These are phyloP conservation scores for Leptographium flavum DNA, from an alignment of 2,329 filamentous ascomycete genomes.

Conservation along the genomic window DNA sequence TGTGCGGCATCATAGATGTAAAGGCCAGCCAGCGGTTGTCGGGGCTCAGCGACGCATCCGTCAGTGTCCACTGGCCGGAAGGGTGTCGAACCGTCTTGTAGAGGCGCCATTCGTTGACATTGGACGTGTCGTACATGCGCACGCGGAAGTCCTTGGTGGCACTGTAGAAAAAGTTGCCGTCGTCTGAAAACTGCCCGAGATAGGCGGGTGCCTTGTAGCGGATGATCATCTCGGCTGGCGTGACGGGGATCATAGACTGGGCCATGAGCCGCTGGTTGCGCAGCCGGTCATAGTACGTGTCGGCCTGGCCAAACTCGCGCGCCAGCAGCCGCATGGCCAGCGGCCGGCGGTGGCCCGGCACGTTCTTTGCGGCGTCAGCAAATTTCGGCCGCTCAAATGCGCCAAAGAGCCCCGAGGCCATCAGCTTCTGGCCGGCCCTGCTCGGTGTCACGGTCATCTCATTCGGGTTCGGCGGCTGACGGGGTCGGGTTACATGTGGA, in stretches of 20 bases:
- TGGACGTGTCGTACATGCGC: conserved; percentile 93
- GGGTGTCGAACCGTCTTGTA: conserved; percentile 84
- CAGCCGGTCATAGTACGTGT: conserved; percentile 21
- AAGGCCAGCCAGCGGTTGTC: conserved; percentile 90
- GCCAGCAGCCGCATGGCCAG: conserved; percentile 62
- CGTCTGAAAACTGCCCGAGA: conserved; percentile 90
- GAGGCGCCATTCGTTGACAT: conserved; percentile 88
- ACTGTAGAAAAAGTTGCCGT: conserved; percentile 93
- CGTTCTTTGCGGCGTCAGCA: neutral
- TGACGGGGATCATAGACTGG: conserved; percentile 63
- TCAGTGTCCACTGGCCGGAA: conserved; percentile 88
- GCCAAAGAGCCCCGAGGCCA: conserved; percentile 74
- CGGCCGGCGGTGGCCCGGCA: conserved; percentile 2
- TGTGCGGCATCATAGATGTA: conserved; percentile 70
- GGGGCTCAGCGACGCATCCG: conserved; percentile 78
- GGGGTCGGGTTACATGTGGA: too few relatives aligned
- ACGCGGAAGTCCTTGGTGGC: conserved; percentile 88
- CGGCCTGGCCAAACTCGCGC: conserved; percentile 64
- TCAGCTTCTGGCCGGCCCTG: conserved; percentile 59
- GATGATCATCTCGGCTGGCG: conserved; percentile 70
- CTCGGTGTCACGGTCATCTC: conserved; percentile 51
- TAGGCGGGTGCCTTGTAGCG: conserved; percentile 80
- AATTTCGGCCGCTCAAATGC: conserved; percentile 34
- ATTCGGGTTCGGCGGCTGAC: too few relatives aligned
- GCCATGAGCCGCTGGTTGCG: conserved; percentile 52